Evolutionary conservation across 208 protist species (phyloP), one percentile per base, ranked within the genome.

Genomic region (Acanthamoeba royreba): DNA sequence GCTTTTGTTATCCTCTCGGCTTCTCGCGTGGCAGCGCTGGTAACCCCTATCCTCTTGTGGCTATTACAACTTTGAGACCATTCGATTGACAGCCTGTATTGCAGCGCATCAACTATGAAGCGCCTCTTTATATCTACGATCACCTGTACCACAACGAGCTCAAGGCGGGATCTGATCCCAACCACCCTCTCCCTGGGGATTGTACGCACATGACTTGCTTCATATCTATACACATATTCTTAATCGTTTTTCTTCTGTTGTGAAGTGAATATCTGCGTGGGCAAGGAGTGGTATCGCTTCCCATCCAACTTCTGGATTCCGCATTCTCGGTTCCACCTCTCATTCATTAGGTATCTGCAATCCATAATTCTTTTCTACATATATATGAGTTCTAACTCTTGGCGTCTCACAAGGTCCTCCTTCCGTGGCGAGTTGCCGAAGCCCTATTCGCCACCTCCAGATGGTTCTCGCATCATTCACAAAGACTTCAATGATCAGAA

Each of bases 281-380:
- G 91, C 4, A 93, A 93, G 91, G 91, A 93, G 53, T 93, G 91
- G 91, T 93, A 93, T 87, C 61, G 91, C 22, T 93, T 93, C 77
- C 91, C 91, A 7, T 61, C 42, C 38, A 93, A 72, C 38, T 93
- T 87, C 72, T 93, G 43, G 45, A 46, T 93, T 13, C 91, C 91
- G 33, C 38, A 79, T 35, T 13, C 25, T 17, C 66, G 66, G 7
- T 92, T 92, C 35, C 55, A 83, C 33, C 28, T 92, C 25, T 79
- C 42, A 8, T 92, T 81, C 28, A 28, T 81, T 31, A 17, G 63
- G 55, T 92, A 81, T 35, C 31, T 45, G 35, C 31, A 17, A 31
- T 86, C 49, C 22, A 83, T n/a, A 83, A 31, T 17, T 85, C 86
- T 85, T 35, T 92, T 13, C 43, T 55, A 88, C n/a, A 4, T 92